These are phyloP conservation scores for Ploettnerulaceae sp. DNA, from an alignment of 2,329 filamentous ascomycete genomes.

Conservation along the genomic window DNA sequence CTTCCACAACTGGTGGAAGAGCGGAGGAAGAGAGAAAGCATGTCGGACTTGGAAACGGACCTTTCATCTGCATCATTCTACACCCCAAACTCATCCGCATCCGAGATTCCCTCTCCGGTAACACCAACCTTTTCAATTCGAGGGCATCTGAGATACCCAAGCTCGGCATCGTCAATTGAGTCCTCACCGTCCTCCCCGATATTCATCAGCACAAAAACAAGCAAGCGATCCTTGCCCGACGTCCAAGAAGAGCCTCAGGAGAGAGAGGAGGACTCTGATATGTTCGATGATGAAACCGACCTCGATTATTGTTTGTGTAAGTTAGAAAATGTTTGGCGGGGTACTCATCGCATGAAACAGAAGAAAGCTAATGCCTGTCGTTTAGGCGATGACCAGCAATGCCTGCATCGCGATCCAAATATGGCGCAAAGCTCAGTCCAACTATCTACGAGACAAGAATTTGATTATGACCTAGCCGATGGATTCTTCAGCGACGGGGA, in stretches of 20 bases:
- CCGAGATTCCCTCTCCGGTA: conserved; percentile 64
- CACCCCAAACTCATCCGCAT: conserved; percentile 47
- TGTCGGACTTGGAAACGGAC: conserved; percentile 31
- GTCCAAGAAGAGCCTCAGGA: conserved; percentile 80
- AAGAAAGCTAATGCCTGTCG: conserved; percentile 25
- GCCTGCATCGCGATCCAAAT: conserved; percentile 47
- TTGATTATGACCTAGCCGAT: conserved; percentile 58
- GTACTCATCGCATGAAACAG: conserved; percentile 10
- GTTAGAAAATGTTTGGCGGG: conserved; percentile 35
- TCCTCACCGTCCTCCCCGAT: conserved; percentile 57
- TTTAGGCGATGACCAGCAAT: conserved; percentile 55
- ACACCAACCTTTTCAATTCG: conserved; percentile 63
- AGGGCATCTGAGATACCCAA: conserved; percentile 61
- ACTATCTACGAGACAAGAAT: conserved; percentile 42
- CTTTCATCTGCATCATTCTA: conserved; percentile 27
- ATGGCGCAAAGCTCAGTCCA: conserved; percentile 33
- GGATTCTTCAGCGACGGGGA: conserved; percentile 64
- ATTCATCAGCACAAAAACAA: conserved; percentile 47
- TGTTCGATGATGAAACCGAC: conserved; percentile 44
- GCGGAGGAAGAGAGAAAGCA: conserved; percentile 40
- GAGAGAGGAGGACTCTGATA: conserved; percentile 55
- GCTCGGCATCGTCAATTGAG: conserved; percentile 74
- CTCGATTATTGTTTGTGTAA: conserved; percentile 71
- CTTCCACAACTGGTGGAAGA: conserved; percentile 51
- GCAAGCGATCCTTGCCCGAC: conserved; percentile 68